These are phyloP conservation scores for Petasospora fabianii DNA, from an alignment of 1,139 yeast genomes.

Conservation along the genomic window DNA sequence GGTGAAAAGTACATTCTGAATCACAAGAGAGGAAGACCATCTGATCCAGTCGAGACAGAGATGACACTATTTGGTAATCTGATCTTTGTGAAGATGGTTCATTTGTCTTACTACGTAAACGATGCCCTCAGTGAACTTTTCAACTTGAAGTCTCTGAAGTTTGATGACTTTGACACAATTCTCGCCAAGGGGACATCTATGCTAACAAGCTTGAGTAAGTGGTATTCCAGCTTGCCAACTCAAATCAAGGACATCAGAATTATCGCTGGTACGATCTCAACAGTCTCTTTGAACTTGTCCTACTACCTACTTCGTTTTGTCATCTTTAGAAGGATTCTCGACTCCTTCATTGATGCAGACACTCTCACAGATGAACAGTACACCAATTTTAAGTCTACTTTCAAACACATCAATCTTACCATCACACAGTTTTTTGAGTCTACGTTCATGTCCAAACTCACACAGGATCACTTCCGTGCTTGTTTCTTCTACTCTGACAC, in stretches of 20 bases:
- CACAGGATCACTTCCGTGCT: conserved; percentile 19
- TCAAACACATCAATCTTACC: conserved; percentile 14
- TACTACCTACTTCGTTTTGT: conserved; percentile 25
- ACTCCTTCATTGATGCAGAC: conserved; percentile 22
- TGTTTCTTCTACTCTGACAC: conserved; percentile 26
- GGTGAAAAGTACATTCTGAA: conserved; percentile 16
- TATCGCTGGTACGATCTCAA: conserved; percentile 15
- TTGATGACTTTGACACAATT: conserved; percentile 23
- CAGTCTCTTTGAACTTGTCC: conserved; percentile 25
- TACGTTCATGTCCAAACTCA: conserved; percentile 19
- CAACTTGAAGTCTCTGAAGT: conserved; percentile 24
- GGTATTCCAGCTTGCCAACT: conserved; percentile 21
- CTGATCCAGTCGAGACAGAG: conserved; percentile 8
- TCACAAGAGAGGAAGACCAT: conserved; percentile 7
- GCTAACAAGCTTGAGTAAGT: conserved; percentile 17
- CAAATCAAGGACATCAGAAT: conserved; percentile 14
- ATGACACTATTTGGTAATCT: conserved; percentile 19
- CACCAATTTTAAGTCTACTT: conserved; percentile 14
- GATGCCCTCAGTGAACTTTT: conserved; percentile 21
- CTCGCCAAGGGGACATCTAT: conserved; percentile 17
- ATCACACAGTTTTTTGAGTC: conserved; percentile 15
- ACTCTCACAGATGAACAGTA: conserved; percentile 13
- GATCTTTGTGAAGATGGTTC: conserved; percentile 26
- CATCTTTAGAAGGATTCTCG: conserved; percentile 25
- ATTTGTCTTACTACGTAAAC: conserved; percentile 24